Base-by-base conservation (phyloP, 148 eudicot genomes). In the Limonium bicolor region DNA sequence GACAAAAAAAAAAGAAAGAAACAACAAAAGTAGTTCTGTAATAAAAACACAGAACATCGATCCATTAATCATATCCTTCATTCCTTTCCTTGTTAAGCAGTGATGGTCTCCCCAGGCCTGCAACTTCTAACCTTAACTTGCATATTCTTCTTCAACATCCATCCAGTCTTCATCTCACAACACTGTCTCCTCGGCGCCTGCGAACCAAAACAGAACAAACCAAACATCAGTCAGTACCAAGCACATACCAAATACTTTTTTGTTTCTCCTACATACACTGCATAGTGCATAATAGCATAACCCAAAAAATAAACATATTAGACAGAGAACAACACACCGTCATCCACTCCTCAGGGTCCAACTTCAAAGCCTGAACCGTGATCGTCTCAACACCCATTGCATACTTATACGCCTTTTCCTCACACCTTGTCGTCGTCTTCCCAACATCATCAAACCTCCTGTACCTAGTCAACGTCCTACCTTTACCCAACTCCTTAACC, bases 101-200 rank as follows among this genome's bases (percentile, higher is more conserved):
- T 60, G 26, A 69, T 46, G 33, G 80, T 46, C 57, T 82, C 90
- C 34, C 54, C 26, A 0, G 55, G 52, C 26, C 53, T 60, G 67
- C 90, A 78, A 24, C 62, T 67, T 63, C 86, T 62, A 18, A 82
- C 55, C 41, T 36, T 55, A 13, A 82, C 73, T 20, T 49, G 51
- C 80, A 87, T 65, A 20, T 49, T 55, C 11, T 47, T 55, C 35
- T 42, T 49, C 65, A 53, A 12, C 20, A 54, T 60, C 44, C 51
- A 49, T 25, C 60, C 51, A 4, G 53, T 55, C 8, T 25, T 51
- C 20, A 83, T 66, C 51, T 83, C 79, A 16, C 96, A 80, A 53
- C 86, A 77, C 24, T 72, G 76, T 44, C 96, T 72, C 0, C 74
- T 60, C 2, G 67, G 70, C 16, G 58, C 78, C 94, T 80, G 78